Evolutionary conservation across 768 basidiomycete species (phyloP).

Genomic region (Fomitopsis pulvina): DNA sequence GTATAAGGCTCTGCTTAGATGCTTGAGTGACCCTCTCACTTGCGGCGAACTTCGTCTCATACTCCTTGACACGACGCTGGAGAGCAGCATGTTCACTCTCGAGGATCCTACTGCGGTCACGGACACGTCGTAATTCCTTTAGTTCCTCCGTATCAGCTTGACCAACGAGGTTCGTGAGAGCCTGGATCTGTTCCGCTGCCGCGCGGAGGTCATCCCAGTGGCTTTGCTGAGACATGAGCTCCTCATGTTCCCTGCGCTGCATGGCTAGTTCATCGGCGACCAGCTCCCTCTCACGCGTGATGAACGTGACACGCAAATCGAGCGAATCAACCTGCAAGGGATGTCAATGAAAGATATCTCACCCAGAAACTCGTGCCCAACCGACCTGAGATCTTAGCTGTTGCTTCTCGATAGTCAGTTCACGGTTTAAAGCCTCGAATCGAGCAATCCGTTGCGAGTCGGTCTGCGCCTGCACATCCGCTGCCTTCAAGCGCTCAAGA

Average conservation of each 20-base stretch:
- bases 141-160: constrained; percentile 68
- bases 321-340: constrained; percentile 48
- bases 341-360: constrained; percentile 8
- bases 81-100: constrained; percentile 63
- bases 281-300: constrained; percentile 57
- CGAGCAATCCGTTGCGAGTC: constrained; percentile 54
- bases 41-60: constrained; percentile 54
- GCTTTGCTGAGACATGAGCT: constrained; percentile 52
- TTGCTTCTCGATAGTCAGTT: constrained; percentile 50
- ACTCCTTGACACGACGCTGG: constrained; percentile 69
- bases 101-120: constrained; percentile 48
- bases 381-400: constrained; percentile 54
- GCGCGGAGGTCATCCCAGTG: constrained; percentile 75
- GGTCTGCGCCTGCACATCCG: constrained; percentile 60
- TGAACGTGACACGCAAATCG: constrained; percentile 50
- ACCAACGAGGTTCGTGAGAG: constrained; percentile 52
- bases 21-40: constrained; percentile 53
- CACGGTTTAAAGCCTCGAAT: constrained; percentile 55
- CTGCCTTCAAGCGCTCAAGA: constrained; percentile 59
- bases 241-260: constrained; percentile 57
- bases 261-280: constrained; percentile 40
- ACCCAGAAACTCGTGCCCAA: constrained; percentile 4
- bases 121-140: constrained; percentile 57
- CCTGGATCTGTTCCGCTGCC: constrained; percentile 67
- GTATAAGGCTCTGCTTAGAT: constrained; percentile 56